Percentiles rank a stretch among this genome's conserved stretches.
These are phyloP conservation scores for Kingdonia uniflora DNA, from an alignment of 164 flowering plant genomes.

Conservation along the genomic window DNA sequence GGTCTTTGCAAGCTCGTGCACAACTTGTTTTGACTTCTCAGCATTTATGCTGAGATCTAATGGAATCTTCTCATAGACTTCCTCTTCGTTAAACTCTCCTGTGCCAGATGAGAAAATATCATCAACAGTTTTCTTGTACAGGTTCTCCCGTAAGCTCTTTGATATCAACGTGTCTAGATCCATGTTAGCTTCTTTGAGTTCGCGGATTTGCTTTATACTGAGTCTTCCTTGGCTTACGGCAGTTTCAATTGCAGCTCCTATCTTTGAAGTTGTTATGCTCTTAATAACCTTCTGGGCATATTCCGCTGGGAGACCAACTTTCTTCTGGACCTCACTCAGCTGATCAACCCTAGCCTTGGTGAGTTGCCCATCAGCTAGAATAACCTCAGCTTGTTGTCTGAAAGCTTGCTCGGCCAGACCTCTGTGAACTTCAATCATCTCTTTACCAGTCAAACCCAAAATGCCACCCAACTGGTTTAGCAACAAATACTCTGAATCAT, in stretches of 20 bases:
- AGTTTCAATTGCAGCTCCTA: conserved; percentile 80
- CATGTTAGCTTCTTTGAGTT: conserved; percentile 66
- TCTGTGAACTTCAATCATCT: conserved; percentile 65
- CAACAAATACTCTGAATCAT: conserved; percentile 55
- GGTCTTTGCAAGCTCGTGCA: conserved; percentile 61
- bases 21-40: conserved; percentile 65
- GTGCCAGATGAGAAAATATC: conserved; percentile 92
- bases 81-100: conserved; percentile 87
- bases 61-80: conserved; percentile 74
- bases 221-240: conserved; percentile 69
- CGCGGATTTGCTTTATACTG: conserved; percentile 70
- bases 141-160: conserved; percentile 51
- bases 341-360: conserved; percentile 73
- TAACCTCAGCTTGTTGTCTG: conserved; percentile 78
- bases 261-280: conserved; percentile 69
- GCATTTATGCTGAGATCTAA: conserved; percentile 57
- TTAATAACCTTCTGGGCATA: conserved; percentile 78
- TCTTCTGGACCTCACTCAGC: conserved; percentile 64
- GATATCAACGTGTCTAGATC: conserved; percentile 66
- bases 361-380: conserved; percentile 89
- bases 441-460: conserved; percentile 55
- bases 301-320: conserved; percentile 72
- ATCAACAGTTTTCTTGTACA: conserved; percentile 80
- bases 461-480: conserved; percentile 77
- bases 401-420: conserved; percentile 83